Conservation (phyloP, 75 land plant genomes). For the Pinus albicaulis region DNA sequence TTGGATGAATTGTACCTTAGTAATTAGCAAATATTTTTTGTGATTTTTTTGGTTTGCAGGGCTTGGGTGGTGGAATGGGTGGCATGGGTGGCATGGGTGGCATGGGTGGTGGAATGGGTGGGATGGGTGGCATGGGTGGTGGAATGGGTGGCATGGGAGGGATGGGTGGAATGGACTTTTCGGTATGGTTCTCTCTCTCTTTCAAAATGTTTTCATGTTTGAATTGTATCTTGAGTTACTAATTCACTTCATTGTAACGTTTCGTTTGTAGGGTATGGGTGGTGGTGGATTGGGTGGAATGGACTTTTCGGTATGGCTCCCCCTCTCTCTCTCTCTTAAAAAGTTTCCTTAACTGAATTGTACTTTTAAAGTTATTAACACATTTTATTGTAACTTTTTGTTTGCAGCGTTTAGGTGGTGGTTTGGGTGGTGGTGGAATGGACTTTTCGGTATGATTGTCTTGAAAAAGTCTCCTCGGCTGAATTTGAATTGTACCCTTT, state of each 20-base stretch:
- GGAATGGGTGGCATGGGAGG: not conserved
- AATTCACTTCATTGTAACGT: not conserved
- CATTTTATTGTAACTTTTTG: not conserved
- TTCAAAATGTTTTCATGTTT: not conserved
- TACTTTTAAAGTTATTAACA: not conserved
- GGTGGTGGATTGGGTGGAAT: constrained; percentile 50
- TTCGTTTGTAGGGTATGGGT: constrained; percentile 41
- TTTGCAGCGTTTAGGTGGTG: constrained; percentile 48
- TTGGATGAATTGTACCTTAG: not conserved
- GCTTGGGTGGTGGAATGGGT: constrained; percentile 34
- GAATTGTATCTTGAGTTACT: not conserved
- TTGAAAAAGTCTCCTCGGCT: not conserved
- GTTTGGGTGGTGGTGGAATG: constrained; percentile 34
- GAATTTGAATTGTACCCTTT: not conserved
- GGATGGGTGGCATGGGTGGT: constrained; percentile 6
- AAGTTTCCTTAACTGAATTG: not conserved
- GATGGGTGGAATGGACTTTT: constrained; percentile 50
- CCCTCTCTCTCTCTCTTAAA: not conserved
- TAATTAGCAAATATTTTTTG: not conserved
- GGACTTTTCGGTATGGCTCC: constrained; percentile 74
- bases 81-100: constrained; percentile 10
- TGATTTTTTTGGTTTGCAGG: constrained; percentile 19
- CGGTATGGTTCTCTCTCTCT: constrained; percentile 34
- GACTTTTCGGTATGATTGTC: constrained; percentile 61
- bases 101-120: not conserved